Base-by-base conservation (phyloP, 169 alveolate genomes). In the Neospora caninum region DNA sequence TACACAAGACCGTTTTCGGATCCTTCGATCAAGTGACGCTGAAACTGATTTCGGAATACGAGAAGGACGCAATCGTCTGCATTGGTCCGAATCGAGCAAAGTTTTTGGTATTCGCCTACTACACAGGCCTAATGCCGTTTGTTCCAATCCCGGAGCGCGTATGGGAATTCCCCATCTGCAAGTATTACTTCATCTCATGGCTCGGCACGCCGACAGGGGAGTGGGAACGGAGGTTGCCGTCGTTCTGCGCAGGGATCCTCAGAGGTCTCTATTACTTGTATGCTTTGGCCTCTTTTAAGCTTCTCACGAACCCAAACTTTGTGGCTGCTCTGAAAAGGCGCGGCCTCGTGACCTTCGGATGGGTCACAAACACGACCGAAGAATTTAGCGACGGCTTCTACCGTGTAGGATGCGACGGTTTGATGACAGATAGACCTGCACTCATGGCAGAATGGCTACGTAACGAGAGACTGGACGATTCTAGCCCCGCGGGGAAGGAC, bases 311-410 rank as follows among this genome's bases (percentile, higher is more conserved):
- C 18, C 82, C 88, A 49, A 49, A 80, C 27, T 91, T 91, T 54
- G 49, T 91, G 25, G 83, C 73, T 31, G 83, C 89, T 53, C 67
- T 49, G 64, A 49, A 64, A 64, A 29, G 93, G 87, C 73, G 92
- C 31, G 92, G 92, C 10, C 80, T 87, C 38, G 80, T 87, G 45
- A 70, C 53, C 80, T 87, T 87, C 42, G 92, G 92, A 69, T 69
- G 78, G 94, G 94, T 91, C n/a, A 54, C 53, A 36, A 80, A 69
- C 41, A 43, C 69, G 4, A 31, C 83, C 34, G 88, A 88, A 67
- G 93, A 69, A 39, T 87, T 64, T 67, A 58, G 31, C 16, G 93
- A 88, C 43, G 93, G 64, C 34, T 67, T 39, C 58, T 38, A 41
- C 86, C n/a, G 93, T 9, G 53, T 88, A 0, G 87, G 86, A 9